Conservation (phyloP, 1,139 yeast genomes). For the Suhomyces yuchorum region DNA sequence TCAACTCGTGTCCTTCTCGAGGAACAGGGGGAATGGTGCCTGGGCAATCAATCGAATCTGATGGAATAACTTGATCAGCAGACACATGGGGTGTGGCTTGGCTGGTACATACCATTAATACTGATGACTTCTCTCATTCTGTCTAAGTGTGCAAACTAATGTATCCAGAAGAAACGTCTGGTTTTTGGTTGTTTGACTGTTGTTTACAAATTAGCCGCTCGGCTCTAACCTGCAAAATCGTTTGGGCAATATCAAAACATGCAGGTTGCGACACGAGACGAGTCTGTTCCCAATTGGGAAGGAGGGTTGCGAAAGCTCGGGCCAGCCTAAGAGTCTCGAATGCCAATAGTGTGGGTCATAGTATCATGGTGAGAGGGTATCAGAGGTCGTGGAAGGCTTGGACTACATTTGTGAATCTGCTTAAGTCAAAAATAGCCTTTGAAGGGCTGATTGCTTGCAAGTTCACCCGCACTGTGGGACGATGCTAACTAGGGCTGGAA, state of each 20-base stretch:
- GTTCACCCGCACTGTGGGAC: background rate
- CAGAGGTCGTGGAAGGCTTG: too few species aligned
- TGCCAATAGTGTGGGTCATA: too few species aligned
- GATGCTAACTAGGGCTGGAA: background rate
- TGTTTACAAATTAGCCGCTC: constrained; percentile 19
- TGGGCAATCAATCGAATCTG: background rate
- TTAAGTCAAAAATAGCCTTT: too few species aligned
- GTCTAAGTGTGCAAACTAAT: constrained; percentile 9
- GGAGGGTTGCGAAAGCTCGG: constrained; percentile 4
- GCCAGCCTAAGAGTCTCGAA: background rate
- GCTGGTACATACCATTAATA: constrained; percentile 67
- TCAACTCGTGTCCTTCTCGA: constrained; percentile 2
- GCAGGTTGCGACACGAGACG: constrained; percentile 12
- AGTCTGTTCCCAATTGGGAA: constrained; percentile 5
- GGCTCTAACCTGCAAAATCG: constrained; percentile 21
- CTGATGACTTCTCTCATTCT: constrained; percentile 91
- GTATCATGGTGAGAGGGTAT: too few species aligned
- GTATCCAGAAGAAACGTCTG: constrained; percentile 10
- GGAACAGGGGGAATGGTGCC: background rate
- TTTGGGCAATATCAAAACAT: constrained; percentile 15
- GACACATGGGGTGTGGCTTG: background rate
- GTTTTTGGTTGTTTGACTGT: constrained; percentile 14
- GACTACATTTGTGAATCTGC: too few species aligned
- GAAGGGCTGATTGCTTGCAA: too few species aligned
- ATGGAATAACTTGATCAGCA: background rate